phyloP scores from a whole-genome alignment of 2,329 filamentous ascomycete genomes.

The Knufia petricola region DNA sequence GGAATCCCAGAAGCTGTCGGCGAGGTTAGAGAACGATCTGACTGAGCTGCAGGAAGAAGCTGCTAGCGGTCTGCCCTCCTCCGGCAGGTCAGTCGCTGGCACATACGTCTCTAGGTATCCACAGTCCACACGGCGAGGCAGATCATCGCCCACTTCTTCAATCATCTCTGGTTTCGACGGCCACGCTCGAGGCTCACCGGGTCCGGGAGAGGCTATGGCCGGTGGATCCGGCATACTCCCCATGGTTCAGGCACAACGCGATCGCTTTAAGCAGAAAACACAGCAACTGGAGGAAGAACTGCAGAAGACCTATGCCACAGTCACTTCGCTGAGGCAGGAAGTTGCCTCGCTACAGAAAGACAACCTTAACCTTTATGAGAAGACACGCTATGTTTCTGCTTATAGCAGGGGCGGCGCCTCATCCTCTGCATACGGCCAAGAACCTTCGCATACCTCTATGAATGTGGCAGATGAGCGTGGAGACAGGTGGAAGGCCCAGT shows the following conservation, averaged over 20 bases:
- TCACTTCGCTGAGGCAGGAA: slow-evolving; percentile 82
- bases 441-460: slow-evolving; percentile 65
- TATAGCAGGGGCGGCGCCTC: slow-evolving; percentile 66
- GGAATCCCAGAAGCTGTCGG: slow-evolving; percentile 70
- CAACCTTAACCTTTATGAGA: slow-evolving; percentile 92
- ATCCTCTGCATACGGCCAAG: slow-evolving; percentile 55
- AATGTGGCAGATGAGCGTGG: slow-evolving; percentile 56
- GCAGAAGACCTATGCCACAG: slow-evolving; percentile 68
- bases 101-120: slow-evolving; percentile 78
- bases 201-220: slow-evolving; percentile 57
- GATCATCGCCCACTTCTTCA: slow-evolving; percentile 82
- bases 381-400: slow-evolving; percentile 89
- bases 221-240: slow-evolving; percentile 82
- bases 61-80: slow-evolving; percentile 68
- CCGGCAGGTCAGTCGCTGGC: slow-evolving; percentile 83
- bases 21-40: slow-evolving; percentile 85
- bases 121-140: slow-evolving; percentile 53
- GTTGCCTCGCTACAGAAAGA: slow-evolving; percentile 88
- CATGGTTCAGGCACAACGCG: slow-evolving; percentile 95
- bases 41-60: slow-evolving; percentile 78
- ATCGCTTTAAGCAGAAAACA: slow-evolving; percentile 96
- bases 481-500: slow-evolving; percentile 81
- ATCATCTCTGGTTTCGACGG: slow-evolving; percentile 97
- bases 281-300: slow-evolving; percentile 81
- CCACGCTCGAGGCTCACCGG: slow-evolving; percentile 39